These are phyloP conservation scores for Verticillium tricorpus DNA, from an alignment of 2,329 filamentous ascomycete genomes.

Conservation along the genomic window DNA sequence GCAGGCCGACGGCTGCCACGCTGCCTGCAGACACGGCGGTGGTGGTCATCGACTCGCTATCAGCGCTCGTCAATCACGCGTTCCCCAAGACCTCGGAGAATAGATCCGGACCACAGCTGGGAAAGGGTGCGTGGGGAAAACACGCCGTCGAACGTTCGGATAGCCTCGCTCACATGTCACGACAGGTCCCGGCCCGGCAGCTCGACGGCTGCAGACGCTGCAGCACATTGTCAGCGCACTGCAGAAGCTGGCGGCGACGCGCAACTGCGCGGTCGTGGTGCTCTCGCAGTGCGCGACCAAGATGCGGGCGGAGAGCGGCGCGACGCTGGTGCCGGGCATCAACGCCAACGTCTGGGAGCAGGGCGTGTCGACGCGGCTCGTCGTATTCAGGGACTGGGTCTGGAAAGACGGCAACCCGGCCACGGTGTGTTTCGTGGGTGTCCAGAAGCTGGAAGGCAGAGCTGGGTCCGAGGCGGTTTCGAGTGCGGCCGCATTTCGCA, in stretches of 20 bases:
- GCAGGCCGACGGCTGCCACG: constrained; percentile 59
- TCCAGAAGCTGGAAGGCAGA: constrained; percentile 62
- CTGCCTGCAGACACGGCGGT: constrained; percentile 61
- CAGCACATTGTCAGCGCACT: constrained; percentile 65
- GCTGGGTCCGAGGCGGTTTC: constrained; percentile 32
- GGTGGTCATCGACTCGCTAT: constrained; percentile 74
- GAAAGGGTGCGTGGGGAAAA: background rate
- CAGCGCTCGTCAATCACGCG: constrained; percentile 69
- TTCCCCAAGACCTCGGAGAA: constrained; percentile 59
- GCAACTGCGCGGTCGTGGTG: constrained; percentile 68
- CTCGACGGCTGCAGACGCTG: constrained; percentile 46
- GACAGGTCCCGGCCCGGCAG: constrained; percentile 30
- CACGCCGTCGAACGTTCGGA: background rate
- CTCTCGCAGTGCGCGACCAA: constrained; percentile 80
- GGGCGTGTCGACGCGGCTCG: constrained; percentile 67
- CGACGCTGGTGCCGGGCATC: constrained; percentile 70
- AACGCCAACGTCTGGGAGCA: constrained; percentile 77
- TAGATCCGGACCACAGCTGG: constrained; percentile 5
- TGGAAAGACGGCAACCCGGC: constrained; percentile 41
- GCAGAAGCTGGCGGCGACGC: constrained; percentile 69
- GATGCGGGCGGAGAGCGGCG: constrained; percentile 61
- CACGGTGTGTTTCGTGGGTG: constrained; percentile 54
- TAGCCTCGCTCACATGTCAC: background rate
- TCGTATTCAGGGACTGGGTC: constrained; percentile 75
- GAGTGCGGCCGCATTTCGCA: constrained; percentile 42